These are phyloP conservation scores for Arthroderma sp. DNA, from an alignment of 2,329 filamentous ascomycete genomes.

Conservation along the genomic window DNA sequence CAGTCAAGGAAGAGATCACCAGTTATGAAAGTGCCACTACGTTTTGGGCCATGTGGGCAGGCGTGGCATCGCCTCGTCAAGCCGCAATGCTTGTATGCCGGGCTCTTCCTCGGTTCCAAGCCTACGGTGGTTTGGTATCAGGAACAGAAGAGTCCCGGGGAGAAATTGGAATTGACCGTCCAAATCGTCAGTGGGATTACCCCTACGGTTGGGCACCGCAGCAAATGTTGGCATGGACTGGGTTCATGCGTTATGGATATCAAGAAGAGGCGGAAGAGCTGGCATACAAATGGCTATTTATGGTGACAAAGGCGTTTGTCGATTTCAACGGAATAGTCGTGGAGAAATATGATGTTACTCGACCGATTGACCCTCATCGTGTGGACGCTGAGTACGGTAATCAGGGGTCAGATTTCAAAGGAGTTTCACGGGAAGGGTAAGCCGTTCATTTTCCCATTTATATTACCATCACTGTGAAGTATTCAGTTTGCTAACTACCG, in stretches of 20 bases:
- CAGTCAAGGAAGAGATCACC: conserved; percentile 63
- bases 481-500: too few species aligned
- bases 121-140: conserved; percentile 71
- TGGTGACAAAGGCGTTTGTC: conserved; percentile 97
- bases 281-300: conserved; percentile 93
- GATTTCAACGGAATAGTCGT: conserved; percentile 98
- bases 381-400: conserved; percentile 98
- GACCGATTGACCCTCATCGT: conserved; percentile 76
- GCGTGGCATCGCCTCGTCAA: conserved; percentile 71
- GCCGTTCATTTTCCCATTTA: conserved; percentile 17
- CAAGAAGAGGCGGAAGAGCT: conserved; percentile 77
- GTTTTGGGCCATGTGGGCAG: conserved; percentile 96
- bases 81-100: conserved; percentile 69
- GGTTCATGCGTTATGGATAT: conserved; percentile 81
- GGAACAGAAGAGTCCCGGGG: conserved; percentile 85
- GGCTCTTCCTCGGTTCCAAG: conserved; percentile 78
- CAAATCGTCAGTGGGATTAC: conserved; percentile 96
- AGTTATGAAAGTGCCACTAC: conserved; percentile 85
- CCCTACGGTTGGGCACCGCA: conserved; percentile 97
- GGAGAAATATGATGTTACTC: conserved; percentile 96
- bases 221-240: conserved; percentile 96
- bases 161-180: conserved; percentile 61
- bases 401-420: conserved; percentile 89
- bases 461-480: too few species aligned
- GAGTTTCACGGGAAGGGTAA: conserved; percentile 89